phyloP scores from a whole-genome alignment of 2,329 filamentous ascomycete genomes.

The Beauveria sp. region DNA sequence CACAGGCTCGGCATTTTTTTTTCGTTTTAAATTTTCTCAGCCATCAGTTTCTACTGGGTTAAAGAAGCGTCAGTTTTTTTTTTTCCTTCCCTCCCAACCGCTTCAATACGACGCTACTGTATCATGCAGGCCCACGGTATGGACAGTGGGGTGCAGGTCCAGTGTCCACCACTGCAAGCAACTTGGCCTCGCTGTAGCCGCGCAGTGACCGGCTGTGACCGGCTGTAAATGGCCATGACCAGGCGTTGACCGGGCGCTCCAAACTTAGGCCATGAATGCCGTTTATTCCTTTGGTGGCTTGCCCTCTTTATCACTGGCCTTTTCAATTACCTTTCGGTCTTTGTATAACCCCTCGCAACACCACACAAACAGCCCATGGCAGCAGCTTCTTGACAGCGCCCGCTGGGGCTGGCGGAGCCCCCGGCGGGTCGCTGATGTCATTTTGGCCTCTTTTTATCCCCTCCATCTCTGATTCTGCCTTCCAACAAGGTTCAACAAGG shows the following conservation, averaged over 20 bases:
- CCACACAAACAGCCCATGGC: not conserved
- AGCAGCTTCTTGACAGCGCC: not conserved
- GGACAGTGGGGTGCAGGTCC: not conserved
- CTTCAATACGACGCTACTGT: not conserved
- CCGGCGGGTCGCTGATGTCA: slow-evolving; percentile 10
- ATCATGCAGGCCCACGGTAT: not conserved
- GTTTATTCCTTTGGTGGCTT: too few relatives aligned
- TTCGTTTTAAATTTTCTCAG: not conserved
- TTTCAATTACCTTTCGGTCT: too few relatives aligned
- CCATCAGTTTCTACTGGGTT: not conserved
- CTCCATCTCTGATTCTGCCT: too few relatives aligned
- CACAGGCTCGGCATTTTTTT: not conserved
- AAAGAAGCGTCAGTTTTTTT: not conserved
- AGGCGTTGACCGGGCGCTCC: too few relatives aligned
- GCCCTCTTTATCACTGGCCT: too few relatives aligned
- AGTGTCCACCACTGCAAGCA: not conserved
- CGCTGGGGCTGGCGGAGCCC: not conserved
- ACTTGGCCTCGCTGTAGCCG: not conserved
- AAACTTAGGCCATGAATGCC: too few relatives aligned
- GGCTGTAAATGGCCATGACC: not conserved
- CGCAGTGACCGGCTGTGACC: not conserved
- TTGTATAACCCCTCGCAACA: too few relatives aligned
- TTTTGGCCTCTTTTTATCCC: not conserved
- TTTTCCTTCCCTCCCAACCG: not conserved
- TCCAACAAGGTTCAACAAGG: not conserved